A percentile compares a stretch with the other conserved stretches of the same genome.
phyloP scores from a whole-genome alignment of 139 green algal species.

The Micractinium sp. region DNA sequence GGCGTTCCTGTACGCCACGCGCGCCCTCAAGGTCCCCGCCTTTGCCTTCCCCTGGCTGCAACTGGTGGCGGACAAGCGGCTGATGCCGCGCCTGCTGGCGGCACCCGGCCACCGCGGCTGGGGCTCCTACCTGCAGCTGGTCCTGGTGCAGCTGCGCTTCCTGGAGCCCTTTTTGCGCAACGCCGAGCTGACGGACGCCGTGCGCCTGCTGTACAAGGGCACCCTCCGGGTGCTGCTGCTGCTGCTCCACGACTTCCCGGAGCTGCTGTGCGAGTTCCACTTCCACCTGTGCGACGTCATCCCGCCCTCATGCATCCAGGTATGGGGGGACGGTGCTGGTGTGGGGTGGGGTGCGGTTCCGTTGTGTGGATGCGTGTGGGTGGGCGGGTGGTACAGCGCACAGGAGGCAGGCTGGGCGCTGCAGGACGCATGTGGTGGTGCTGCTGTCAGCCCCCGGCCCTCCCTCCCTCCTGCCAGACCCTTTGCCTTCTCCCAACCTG shows the following conservation, averaged over 20 bases:
- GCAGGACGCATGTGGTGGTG: background rate
- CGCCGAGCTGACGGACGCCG: conserved; percentile 82
- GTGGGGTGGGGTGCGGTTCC: background rate
- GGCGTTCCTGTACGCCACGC: conserved; percentile 51
- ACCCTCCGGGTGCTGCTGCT: conserved; percentile 97
- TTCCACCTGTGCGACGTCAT: conserved; percentile 94
- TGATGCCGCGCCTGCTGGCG: conserved; percentile 95
- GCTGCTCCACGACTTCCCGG: conserved; percentile 99
- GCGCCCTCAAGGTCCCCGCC: conserved; percentile 88
- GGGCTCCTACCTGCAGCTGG: conserved; percentile 73
- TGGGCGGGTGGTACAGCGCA: background rate
- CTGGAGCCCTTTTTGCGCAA: conserved; percentile 95
- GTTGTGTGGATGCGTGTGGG: background rate
- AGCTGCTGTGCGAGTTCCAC: conserved; percentile 99
- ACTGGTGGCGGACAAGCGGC: conserved; percentile 85
- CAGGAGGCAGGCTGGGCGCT: background rate
- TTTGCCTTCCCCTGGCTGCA: conserved; percentile 98
- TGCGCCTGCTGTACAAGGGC: conserved; percentile 94
- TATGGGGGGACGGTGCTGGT: background rate
- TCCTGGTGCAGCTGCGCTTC: conserved; percentile 84
- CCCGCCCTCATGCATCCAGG: conserved; percentile 91
- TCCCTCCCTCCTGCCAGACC: too few relatives aligned
- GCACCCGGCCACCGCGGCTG: conserved; percentile 69
- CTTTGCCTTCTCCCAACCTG: background rate
- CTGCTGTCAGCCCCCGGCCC: too few relatives aligned